Evolutionary conservation across 495 filamentous ascomycete genomes (phyloP).

Genomic region (Amorphotheca resinae): DNA sequence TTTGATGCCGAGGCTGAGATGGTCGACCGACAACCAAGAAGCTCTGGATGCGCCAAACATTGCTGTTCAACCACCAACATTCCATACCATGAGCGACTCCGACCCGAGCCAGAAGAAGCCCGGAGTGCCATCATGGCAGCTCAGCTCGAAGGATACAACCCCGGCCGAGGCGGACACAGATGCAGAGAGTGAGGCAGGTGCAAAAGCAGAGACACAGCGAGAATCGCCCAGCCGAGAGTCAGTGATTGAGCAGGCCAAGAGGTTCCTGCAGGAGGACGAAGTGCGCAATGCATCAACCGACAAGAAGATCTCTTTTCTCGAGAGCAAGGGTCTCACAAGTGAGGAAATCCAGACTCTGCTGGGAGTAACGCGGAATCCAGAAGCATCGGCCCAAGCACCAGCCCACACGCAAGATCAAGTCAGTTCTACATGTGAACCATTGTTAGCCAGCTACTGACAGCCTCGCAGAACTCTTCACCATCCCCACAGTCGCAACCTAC

Average conservation of each 20-base stretch:
- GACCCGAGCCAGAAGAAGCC: slow-evolving; percentile 12
- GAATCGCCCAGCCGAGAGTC: slow-evolving; percentile 18
- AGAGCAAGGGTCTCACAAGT: slow-evolving; percentile 60
- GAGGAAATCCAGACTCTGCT: slow-evolving; percentile 59
- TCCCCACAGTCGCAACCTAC: not conserved
- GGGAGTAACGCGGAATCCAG: slow-evolving; percentile 23
- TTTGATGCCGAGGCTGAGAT: too few relatives aligned
- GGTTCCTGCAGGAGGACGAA: slow-evolving; percentile 70
- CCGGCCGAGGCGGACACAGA: not conserved
- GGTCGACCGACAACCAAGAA: too few relatives aligned
- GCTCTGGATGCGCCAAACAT: too few relatives aligned
- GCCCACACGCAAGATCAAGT: not conserved
- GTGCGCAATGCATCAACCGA: slow-evolving; percentile 57
- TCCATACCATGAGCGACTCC: slow-evolving; percentile 18
- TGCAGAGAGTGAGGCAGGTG: too few relatives aligned
- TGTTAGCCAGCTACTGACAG: not conserved
- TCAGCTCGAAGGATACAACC: slow-evolving; percentile 5
- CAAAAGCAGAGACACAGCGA: slow-evolving; percentile 5
- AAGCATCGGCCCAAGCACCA: slow-evolving; percentile 9
- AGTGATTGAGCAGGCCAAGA: slow-evolving; percentile 56
- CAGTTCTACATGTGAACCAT: not conserved
- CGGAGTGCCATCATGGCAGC: slow-evolving; percentile 15
- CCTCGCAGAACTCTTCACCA: not conserved
- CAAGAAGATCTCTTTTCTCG: slow-evolving; percentile 66
- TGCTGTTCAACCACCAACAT: not conserved